These are phyloP conservation scores for Candida ficus DNA, from an alignment of 805 yeast species.

Conservation along the genomic window DNA sequence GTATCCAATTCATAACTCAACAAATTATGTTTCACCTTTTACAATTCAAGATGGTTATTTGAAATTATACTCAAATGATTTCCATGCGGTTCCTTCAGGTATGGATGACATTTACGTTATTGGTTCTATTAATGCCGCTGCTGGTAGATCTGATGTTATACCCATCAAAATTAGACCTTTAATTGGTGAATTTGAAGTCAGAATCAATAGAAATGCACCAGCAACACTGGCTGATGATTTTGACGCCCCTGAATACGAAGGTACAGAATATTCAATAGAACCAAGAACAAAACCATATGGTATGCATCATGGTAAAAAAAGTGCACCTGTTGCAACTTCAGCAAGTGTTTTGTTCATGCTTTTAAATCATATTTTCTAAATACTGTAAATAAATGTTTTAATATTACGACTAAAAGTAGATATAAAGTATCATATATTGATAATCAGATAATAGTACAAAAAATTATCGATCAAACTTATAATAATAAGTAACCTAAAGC, in stretches of 20 bases:
- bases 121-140: conserved; percentile 2
- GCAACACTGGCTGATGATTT: not conserved
- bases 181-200: not conserved
- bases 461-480: too few relatives aligned
- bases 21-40: conserved; percentile 3
- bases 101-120: conserved; percentile 1
- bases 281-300: not conserved
- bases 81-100: conserved; percentile 7
- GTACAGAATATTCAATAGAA: not conserved
- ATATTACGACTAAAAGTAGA: too few relatives aligned
- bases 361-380: not conserved
- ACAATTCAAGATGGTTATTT: conserved; percentile 3
- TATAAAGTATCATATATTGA: not conserved
- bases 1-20: not conserved
- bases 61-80: conserved; percentile 1
- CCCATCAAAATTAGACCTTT: conserved; percentile 6
- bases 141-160: not conserved
- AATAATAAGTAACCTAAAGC: not conserved
- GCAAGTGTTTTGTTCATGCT: not conserved
- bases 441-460: too few relatives aligned
- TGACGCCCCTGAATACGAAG: not conserved
- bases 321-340: not conserved
- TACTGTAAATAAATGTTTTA: too few relatives aligned
- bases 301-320: not conserved
- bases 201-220: not conserved